These are phyloP conservation scores for Cruciata laevipes DNA, from an alignment of 257 asterid genomes.

Conservation along the genomic window DNA sequence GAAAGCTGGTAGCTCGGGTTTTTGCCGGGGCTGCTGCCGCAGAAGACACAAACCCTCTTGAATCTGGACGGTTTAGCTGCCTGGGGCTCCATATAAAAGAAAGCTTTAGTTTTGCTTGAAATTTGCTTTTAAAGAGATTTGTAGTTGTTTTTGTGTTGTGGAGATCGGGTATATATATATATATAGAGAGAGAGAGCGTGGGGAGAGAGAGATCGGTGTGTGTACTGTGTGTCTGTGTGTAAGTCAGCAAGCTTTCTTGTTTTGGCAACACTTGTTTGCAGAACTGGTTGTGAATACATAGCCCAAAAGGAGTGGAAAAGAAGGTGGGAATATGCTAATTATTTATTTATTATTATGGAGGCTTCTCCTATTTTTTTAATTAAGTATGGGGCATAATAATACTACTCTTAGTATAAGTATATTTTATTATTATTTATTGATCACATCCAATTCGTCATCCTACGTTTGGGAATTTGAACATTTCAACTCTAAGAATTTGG, in stretches of 20 bases:
- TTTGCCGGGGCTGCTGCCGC: constrained; percentile 86
- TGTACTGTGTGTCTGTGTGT: not conserved
- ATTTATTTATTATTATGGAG: not conserved
- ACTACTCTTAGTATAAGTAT: no score
- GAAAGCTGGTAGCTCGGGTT: constrained; percentile 69
- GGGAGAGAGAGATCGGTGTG: not conserved
- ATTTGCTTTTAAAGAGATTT: no score
- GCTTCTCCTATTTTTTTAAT: not conserved
- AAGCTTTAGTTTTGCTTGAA: not conserved
- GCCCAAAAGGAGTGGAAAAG: not conserved
- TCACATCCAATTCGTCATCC: not conserved
- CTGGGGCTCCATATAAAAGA: constrained; percentile 19
- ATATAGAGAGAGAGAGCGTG: no score
- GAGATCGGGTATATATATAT: not conserved
- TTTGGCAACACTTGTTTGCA: constrained; percentile 4
- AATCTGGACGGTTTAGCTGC: constrained; percentile 51
- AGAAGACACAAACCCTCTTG: constrained; percentile 67
- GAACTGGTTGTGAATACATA: not conserved
- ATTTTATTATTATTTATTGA: no score
- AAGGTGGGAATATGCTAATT: constrained; percentile 21
- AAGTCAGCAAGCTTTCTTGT: constrained; percentile 26
- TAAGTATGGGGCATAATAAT: not conserved
- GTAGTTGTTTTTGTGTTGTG: no score
- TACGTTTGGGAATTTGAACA: constrained; percentile 19
- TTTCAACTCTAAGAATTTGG: constrained; percentile 1